These are phyloP conservation scores for Fusarium coffeatum DNA, from an alignment of 2,329 filamentous ascomycete species.

Conservation along the genomic window DNA sequence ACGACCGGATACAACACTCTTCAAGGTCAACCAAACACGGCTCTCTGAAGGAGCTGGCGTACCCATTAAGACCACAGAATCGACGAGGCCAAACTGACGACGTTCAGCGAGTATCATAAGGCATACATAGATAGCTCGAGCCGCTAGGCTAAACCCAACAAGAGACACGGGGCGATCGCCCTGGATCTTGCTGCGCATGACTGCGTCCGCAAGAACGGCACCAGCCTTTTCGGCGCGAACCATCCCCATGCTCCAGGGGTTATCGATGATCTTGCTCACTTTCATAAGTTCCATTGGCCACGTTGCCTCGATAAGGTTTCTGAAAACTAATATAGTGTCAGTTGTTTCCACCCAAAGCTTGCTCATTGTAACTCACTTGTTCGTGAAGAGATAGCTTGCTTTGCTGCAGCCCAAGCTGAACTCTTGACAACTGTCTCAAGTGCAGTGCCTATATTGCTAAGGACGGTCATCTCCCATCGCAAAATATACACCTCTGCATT, in stretches of 20 bases:
- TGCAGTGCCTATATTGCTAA: slow-evolving; percentile 81
- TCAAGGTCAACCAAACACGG: slow-evolving; percentile 80
- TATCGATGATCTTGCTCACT: slow-evolving; percentile 80
- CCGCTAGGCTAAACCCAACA: slow-evolving; percentile 84
- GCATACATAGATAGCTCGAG: slow-evolving; percentile 85
- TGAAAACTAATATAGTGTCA: slow-evolving; percentile 57
- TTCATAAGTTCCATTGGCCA: slow-evolving; percentile 75
- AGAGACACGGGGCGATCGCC: slow-evolving; percentile 85
- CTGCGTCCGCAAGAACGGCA: slow-evolving; percentile 79
- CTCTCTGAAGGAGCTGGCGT: slow-evolving; percentile 79
- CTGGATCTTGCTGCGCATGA: slow-evolving; percentile 80
- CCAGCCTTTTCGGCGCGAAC: slow-evolving; percentile 79
- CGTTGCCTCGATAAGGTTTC: slow-evolving; percentile 66
- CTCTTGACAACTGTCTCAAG: slow-evolving; percentile 82
- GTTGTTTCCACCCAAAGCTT: neutral
- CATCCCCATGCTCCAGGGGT: slow-evolving; percentile 82
- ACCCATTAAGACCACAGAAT: slow-evolving; percentile 87
- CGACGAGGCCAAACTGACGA: slow-evolving; percentile 85
- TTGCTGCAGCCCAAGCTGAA: slow-evolving; percentile 81
- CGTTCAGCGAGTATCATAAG: slow-evolving; percentile 83
- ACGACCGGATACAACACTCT: slow-evolving; percentile 82
- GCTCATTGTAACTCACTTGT: slow-evolving; percentile 56
- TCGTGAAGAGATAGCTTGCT: slow-evolving; percentile 59
- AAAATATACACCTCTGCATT: slow-evolving; percentile 84
- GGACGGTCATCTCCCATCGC: slow-evolving; percentile 82